Conservation (phyloP, 129 eudicot species). For the Pulicaria dysenterica region DNA sequence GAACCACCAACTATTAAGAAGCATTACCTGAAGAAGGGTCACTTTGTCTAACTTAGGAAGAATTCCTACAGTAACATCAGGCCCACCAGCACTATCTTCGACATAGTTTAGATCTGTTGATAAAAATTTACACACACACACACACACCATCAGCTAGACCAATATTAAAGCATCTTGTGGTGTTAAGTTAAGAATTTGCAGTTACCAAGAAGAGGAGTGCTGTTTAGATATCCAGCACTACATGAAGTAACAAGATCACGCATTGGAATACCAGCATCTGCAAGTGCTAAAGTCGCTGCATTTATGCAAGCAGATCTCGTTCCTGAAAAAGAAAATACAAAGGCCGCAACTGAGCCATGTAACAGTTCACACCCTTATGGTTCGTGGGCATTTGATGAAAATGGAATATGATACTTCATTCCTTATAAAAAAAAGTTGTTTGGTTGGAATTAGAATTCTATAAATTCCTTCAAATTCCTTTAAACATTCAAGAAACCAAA, state of each 20-base stretch:
- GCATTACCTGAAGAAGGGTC: slow-evolving; percentile 85
- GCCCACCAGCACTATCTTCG: slow-evolving; percentile 98
- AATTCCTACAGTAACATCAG: slow-evolving; percentile 92
- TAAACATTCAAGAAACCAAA: no score
- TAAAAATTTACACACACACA: slow-evolving; percentile 10
- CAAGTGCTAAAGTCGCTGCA: slow-evolving; percentile 57
- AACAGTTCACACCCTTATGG: no score
- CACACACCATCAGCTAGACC: neutral
- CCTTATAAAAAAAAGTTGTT: neutral
- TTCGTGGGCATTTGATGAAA: no score
- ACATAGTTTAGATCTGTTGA: slow-evolving; percentile 79
- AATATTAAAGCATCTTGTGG: neutral
- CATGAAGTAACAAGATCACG: slow-evolving; percentile 93
- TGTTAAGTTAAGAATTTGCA: neutral
- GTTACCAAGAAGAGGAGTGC: slow-evolving; percentile 83
- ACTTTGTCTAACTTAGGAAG: slow-evolving; percentile 88
- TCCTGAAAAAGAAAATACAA: slow-evolving; percentile 42
- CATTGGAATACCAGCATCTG: slow-evolving; percentile 98
- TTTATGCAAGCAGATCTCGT: slow-evolving; percentile 96
- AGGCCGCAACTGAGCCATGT: neutral
- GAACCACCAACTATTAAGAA: neutral
- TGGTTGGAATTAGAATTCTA: no score
- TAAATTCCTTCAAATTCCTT: no score
- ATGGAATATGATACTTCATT: no score
- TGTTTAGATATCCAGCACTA: slow-evolving; percentile 83